Evolutionary conservation across 768 basidiomycete species (phyloP).

Genomic region (Podaxis sp.): DNA sequence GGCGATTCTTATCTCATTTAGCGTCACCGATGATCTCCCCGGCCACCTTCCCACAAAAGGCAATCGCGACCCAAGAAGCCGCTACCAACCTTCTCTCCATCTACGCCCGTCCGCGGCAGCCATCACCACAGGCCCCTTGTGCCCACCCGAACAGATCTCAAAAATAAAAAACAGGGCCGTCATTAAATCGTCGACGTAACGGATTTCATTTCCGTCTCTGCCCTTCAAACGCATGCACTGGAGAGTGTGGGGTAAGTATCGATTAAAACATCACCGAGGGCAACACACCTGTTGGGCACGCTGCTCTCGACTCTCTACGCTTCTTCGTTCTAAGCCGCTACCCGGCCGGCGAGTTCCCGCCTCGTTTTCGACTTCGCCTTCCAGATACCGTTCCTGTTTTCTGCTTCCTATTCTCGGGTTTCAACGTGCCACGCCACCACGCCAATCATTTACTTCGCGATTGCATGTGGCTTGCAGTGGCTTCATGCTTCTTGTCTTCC

Average conservation of each 20-base stretch:
- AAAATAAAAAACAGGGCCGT: background rate
- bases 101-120: background rate
- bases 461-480: background rate
- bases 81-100: background rate
- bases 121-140: background rate
- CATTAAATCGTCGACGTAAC: background rate
- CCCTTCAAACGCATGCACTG: background rate
- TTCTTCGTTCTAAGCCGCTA: background rate
- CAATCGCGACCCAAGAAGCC: background rate
- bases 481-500: background rate
- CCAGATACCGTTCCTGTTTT: background rate
- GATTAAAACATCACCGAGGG: background rate
- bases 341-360: background rate
- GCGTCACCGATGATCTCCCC: background rate
- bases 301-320: background rate
- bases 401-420: background rate
- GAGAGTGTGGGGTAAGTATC: background rate
- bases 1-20: background rate
- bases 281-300: background rate
- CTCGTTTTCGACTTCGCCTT: background rate
- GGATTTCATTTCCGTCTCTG: background rate
- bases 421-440: background rate
- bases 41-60: background rate
- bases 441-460: background rate
- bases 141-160: background rate